Conservation (phyloP, 768 basidiomycete genomes). For the Boletus coccyginus region DNA sequence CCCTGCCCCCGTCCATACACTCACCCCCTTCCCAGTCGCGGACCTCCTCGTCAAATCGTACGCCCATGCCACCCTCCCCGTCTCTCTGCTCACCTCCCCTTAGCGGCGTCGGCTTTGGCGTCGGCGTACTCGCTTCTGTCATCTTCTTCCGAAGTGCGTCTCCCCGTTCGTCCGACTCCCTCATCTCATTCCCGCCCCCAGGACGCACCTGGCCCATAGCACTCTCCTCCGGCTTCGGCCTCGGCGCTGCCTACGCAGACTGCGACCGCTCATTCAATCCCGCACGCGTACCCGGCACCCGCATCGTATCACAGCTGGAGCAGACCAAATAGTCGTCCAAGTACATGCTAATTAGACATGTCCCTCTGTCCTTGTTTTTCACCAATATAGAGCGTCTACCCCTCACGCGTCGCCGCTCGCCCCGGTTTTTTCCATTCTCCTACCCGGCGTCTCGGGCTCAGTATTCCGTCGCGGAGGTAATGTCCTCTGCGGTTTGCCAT, state of each 20-base stretch:
- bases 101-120: constrained; percentile 87
- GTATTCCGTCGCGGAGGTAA: constrained; percentile 26
- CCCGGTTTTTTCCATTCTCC: constrained; percentile 20
- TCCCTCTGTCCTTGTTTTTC: too few species aligned
- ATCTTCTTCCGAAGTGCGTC: constrained; percentile 87
- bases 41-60: constrained; percentile 87
- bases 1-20: neutral
- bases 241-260: constrained; percentile 85
- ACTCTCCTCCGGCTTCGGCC: constrained; percentile 82
- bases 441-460: neutral
- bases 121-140: constrained; percentile 85
- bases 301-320: constrained; percentile 50
- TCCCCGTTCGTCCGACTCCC: neutral
- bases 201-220: constrained; percentile 93
- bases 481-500: constrained; percentile 47
- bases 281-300: constrained; percentile 80
- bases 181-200: constrained; percentile 28
- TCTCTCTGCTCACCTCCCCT: constrained; percentile 7
- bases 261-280: constrained; percentile 94
- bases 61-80: constrained; percentile 23
- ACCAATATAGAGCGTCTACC: too few species aligned
- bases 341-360: too few species aligned
- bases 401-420: constrained; percentile 6
- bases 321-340: constrained; percentile 20
- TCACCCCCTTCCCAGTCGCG: constrained; percentile 47